Conservation (phyloP, 352 stramenopile species). For the Phytophthora tentaculata region DNA sequence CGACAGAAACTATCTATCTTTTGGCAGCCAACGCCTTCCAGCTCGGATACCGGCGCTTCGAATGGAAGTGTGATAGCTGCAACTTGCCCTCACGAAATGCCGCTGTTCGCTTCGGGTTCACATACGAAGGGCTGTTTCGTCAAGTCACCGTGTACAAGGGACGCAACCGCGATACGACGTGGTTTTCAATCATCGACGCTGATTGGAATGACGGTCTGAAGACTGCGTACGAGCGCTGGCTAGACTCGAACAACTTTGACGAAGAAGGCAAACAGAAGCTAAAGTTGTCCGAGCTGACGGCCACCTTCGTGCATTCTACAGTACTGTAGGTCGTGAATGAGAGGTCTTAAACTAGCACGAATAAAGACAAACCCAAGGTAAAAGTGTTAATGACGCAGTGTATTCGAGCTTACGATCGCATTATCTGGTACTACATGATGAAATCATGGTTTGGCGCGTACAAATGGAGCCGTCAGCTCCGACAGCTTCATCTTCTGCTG, state of each 20-base stretch:
- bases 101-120: conserved; percentile 24
- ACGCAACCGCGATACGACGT: conserved; percentile 27
- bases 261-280: too few relatives aligned
- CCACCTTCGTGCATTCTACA: too few relatives aligned
- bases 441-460: conserved; percentile 14
- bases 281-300: too few relatives aligned
- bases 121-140: conserved; percentile 30
- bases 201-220: conserved; percentile 27
- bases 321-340: too few relatives aligned
- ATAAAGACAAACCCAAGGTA: too few relatives aligned
- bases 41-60: conserved; percentile 29
- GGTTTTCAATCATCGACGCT: conserved; percentile 31
- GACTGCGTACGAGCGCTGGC: conserved; percentile 18
- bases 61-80: too few relatives aligned
- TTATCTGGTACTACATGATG: too few relatives aligned
- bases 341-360: too few relatives aligned
- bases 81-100: conserved; percentile 22
- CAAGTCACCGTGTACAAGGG: too few relatives aligned
- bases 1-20: conserved; percentile 25
- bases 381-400: too few relatives aligned
- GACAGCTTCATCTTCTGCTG: conserved; percentile 3
- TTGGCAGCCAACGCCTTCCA: conserved; percentile 23
- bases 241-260: too few relatives aligned
- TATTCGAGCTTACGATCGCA: too few relatives aligned
- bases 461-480: conserved; percentile 23